These are phyloP conservation scores for Sporothrix brunneoviolacea DNA, from an alignment of 2,329 filamentous ascomycete species.

Conservation along the genomic window DNA sequence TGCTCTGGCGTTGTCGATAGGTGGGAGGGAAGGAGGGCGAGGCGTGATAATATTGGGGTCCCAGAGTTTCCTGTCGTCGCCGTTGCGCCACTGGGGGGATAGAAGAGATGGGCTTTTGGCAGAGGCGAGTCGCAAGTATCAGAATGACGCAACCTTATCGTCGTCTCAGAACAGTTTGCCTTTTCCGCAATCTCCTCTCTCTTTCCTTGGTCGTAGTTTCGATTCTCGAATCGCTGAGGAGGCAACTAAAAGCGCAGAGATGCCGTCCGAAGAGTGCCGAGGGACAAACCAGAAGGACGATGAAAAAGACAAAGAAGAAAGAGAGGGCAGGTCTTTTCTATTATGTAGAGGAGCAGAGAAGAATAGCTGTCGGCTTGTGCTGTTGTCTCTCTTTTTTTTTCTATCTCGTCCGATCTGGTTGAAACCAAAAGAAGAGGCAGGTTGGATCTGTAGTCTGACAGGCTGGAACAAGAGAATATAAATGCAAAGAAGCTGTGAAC, in stretches of 20 bases:
- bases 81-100: constrained; percentile 7
- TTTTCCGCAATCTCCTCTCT: too few relatives aligned
- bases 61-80: background rate
- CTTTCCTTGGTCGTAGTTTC: too few relatives aligned
- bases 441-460: background rate
- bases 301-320: too few relatives aligned
- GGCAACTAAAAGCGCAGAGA: too few relatives aligned
- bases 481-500: background rate
- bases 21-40: background rate
- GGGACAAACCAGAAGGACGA: too few relatives aligned
- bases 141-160: too few relatives aligned
- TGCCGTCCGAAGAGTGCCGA: too few relatives aligned
- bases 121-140: too few relatives aligned
- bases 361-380: background rate
- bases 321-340: too few relatives aligned
- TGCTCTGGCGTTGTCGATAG: background rate
- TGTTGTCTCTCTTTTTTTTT: background rate
- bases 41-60: constrained; percentile 9
- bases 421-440: background rate
- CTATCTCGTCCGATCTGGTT: background rate
- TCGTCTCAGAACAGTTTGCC: too few relatives aligned
- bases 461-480: background rate
- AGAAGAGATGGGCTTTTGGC: background rate
- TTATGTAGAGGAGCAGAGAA: too few relatives aligned
- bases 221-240: too few relatives aligned